Evolutionary conservation across 441 rosid genomes (phyloP), one percentile per base, ranked within the genome.

Genomic region (Pelargonium myrrhifolium): DNA sequence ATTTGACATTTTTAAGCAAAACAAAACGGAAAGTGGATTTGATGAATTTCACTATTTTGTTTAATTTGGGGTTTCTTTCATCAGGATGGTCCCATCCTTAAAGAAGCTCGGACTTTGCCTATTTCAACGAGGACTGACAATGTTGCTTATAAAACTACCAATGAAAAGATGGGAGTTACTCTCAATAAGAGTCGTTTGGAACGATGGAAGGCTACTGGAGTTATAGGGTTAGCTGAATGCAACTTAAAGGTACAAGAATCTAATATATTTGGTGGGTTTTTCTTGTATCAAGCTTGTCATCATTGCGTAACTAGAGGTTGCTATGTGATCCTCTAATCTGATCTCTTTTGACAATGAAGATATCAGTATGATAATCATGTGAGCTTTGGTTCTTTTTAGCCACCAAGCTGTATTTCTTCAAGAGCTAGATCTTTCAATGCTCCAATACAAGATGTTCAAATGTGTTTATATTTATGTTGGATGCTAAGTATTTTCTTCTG

Each of bases 151-250:
- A 28, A 59, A 65, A 20, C 3, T 71, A 24, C 24, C 9, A 70
- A 77, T 17, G 76, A 58, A 47, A 82, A 68, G 72, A 67, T 75
- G 64, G 69, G 42, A 28, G 73, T 76, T 68, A 35, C 62, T 26
- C 68, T 85, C 42, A 86, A 84, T 74, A 88, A 86, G 80, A 79
- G 70, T 21, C 74, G 85, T 4, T 66, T 73, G 76, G 84, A 76
- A 65, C 80, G 89, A 66, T 90, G 97, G 97, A 87, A 86, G 68
- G 74, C 81, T 40, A 93, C 97, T 10, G 93, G 96, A 71, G 88
- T 90, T 28, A 64, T 89, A 69, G 93, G 86, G 4, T 78, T 93
- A 69, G 81, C 92, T 24, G 90, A 84, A 69, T 73, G 87, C 73
- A 82, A 78, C 75, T 80, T 93, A 80, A 82, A 84, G 92, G 98